Conservation (phyloP, 768 basidiomycete species). For the Epithele typhae region DNA sequence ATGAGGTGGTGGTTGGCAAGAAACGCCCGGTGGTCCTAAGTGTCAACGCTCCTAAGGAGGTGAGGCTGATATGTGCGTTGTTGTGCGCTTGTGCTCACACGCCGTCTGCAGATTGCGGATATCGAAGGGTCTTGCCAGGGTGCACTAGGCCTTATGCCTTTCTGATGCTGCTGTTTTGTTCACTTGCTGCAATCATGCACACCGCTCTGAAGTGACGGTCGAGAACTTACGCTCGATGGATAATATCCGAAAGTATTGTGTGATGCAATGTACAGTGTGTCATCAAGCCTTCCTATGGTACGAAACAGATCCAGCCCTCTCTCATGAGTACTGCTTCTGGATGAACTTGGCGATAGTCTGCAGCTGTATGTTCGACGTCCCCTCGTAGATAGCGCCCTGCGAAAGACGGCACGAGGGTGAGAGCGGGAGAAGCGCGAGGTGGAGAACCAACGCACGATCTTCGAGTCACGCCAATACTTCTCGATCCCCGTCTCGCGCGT, state of each 20-base stretch:
- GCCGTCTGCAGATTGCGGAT: constrained; percentile 49
- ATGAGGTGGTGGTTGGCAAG: constrained; percentile 69
- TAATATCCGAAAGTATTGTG: too few relatives aligned
- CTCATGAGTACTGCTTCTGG: constrained; percentile 74
- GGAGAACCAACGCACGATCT: constrained; percentile 64
- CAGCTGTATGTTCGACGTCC: constrained; percentile 97
- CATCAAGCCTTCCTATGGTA: too few relatives aligned
- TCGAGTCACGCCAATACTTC: constrained; percentile 95
- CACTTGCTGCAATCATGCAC: too few relatives aligned
- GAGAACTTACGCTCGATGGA: too few relatives aligned
- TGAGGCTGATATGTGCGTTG: constrained; percentile 20
- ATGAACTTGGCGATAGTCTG: constrained; percentile 93
- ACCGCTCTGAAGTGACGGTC: background rate
- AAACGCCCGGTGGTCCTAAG: constrained; percentile 60
- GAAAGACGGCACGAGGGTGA: constrained; percentile 7
- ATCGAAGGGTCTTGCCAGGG: constrained; percentile 81
- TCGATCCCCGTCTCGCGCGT: constrained; percentile 94
- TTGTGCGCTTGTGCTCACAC: too few relatives aligned
- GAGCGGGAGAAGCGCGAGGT: background rate
- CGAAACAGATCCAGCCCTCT: too few relatives aligned
- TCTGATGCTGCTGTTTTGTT: constrained; percentile 27
- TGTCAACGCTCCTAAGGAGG: constrained; percentile 80
- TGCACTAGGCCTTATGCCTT: constrained; percentile 55
- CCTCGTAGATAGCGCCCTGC: constrained; percentile 88
- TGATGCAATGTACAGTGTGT: too few relatives aligned